Percentiles rank a stretch among this genome's conserved stretches.
Conservation (phyloP, 2,329 filamentous ascomycete genomes). For the Claviceps digitariae region DNA sequence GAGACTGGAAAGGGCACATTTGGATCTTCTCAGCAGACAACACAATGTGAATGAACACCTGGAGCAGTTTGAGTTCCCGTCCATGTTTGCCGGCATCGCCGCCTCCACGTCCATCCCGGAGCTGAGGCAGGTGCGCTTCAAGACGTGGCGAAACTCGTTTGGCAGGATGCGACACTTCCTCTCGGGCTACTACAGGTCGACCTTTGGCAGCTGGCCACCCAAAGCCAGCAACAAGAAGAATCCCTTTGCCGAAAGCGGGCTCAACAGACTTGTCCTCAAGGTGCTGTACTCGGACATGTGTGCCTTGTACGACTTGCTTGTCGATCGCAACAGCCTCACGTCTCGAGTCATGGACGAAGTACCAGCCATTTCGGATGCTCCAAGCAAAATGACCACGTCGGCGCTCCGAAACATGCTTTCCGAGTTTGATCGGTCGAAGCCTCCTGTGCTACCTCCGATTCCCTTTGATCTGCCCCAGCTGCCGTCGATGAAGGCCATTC, state of each 20-base stretch:
- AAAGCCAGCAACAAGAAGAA: slow-evolving; percentile 90
- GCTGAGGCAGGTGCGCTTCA: slow-evolving; percentile 68
- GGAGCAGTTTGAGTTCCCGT: slow-evolving; percentile 84
- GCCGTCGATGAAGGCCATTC: slow-evolving; percentile 53
- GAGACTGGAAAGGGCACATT: slow-evolving; percentile 66
- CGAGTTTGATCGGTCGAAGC: slow-evolving; percentile 80
- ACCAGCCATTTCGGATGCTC: slow-evolving; percentile 38
- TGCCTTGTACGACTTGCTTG: slow-evolving; percentile 75
- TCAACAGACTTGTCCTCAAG: slow-evolving; percentile 72
- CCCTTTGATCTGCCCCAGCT: slow-evolving; percentile 78
- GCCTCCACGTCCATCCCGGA: slow-evolving; percentile 68
- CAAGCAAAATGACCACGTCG: slow-evolving; percentile 47
- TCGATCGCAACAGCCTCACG: slow-evolving; percentile 65
- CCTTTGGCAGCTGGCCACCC: slow-evolving; percentile 67
- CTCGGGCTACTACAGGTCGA: slow-evolving; percentile 49
- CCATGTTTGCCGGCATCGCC: slow-evolving; percentile 76
- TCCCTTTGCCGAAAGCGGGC: slow-evolving; percentile 67
- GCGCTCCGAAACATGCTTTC: slow-evolving; percentile 67
- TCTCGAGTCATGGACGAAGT: slow-evolving; percentile 62
- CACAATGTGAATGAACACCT: slow-evolving; percentile 58
- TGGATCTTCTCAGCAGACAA: slow-evolving; percentile 65
- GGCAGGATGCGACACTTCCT: slow-evolving; percentile 60
- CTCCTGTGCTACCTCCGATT: slow-evolving; percentile 80
- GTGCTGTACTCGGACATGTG: slow-evolving; percentile 79
- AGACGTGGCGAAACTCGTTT: slow-evolving; percentile 68